These are phyloP conservation scores for Boletus sensibilis DNA, from an alignment of 768 basidiomycete species.

Conservation along the genomic window DNA sequence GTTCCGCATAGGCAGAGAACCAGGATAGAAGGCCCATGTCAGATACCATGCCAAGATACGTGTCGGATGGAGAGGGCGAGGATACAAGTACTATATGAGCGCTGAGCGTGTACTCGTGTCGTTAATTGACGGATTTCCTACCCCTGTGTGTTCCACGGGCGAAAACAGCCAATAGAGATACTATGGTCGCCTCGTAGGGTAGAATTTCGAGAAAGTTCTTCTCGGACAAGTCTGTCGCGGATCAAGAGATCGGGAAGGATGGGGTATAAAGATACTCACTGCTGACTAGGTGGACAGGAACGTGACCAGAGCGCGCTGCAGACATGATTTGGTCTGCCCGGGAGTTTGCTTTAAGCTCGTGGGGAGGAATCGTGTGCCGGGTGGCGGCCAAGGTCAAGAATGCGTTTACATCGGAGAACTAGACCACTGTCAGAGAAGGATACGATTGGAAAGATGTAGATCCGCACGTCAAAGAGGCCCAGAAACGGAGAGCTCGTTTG, in stretches of 20 bases:
- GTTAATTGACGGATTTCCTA: slow-evolving; percentile 28
- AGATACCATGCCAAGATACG: slow-evolving; percentile 71
- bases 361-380: slow-evolving; percentile 60
- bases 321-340: slow-evolving; percentile 67
- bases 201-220: slow-evolving; percentile 75
- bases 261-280: slow-evolving; percentile 45
- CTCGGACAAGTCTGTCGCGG: slow-evolving; percentile 67
- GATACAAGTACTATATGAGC: slow-evolving; percentile 51
- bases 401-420: slow-evolving; percentile 89
- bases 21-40: slow-evolving; percentile 70
- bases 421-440: slow-evolving; percentile 7
- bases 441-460: background rate
- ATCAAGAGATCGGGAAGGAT: background rate
- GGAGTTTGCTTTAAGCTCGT: slow-evolving; percentile 57
- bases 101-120: slow-evolving; percentile 1
- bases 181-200: slow-evolving; percentile 58
- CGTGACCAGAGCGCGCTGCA: slow-evolving; percentile 71
- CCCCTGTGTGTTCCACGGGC: slow-evolving; percentile 73
- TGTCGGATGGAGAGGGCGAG: slow-evolving; percentile 41
- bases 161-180: slow-evolving; percentile 64
- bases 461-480: slow-evolving; percentile 75
- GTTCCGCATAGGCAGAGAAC: slow-evolving; percentile 56
- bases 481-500: slow-evolving; percentile 34
- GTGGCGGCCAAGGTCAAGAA: slow-evolving; percentile 83
- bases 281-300: slow-evolving; percentile 74